A percentile compares a stretch with the other conserved stretches of the same genome.
Evolutionary conservation across 2,329 filamentous ascomycete genomes (phyloP).

Genomic region (Cercospora zeae-maydis): DNA sequence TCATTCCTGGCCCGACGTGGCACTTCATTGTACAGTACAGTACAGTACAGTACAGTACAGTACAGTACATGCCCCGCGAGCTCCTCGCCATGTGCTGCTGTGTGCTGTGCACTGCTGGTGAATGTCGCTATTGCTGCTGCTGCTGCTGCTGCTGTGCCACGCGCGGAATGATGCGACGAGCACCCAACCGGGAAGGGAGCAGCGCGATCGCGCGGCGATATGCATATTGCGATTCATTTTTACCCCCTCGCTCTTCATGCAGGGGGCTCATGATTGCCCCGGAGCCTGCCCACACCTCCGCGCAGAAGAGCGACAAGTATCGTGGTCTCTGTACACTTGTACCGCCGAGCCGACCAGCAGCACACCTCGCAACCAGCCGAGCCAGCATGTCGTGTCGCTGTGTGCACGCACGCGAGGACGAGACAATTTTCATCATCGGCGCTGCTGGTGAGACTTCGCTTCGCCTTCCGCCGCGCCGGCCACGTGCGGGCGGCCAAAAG

Average conservation of each 20-base stretch:
- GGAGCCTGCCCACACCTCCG: background rate
- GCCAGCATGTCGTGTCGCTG: background rate
- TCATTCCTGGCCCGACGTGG: background rate
- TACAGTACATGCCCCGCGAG: no score
- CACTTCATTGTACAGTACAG: no score
- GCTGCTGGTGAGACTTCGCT: background rate
- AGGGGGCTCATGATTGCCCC: background rate
- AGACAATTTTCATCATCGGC: no score
- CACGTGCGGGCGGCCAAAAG: background rate
- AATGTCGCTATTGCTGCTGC: no score
- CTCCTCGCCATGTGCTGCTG: background rate
- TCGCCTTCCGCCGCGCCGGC: background rate
- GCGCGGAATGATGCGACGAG: background rate
- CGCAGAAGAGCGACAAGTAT: background rate
- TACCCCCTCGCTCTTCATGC: background rate
- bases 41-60: no score
- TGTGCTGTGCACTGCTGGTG: background rate
- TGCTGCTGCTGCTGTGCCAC: background rate
- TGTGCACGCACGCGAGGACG: background rate
- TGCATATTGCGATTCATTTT: slow-evolving; percentile 1
- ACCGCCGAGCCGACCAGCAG: no score
- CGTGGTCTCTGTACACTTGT: no score
- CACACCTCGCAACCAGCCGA: no score
- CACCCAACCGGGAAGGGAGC: background rate
- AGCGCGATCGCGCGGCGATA: background rate